A percentile compares a stretch with the other conserved stretches of the same genome.
phyloP scores from a whole-genome alignment of 768 basidiomycete genomes.

The Lentinula raphanica region DNA sequence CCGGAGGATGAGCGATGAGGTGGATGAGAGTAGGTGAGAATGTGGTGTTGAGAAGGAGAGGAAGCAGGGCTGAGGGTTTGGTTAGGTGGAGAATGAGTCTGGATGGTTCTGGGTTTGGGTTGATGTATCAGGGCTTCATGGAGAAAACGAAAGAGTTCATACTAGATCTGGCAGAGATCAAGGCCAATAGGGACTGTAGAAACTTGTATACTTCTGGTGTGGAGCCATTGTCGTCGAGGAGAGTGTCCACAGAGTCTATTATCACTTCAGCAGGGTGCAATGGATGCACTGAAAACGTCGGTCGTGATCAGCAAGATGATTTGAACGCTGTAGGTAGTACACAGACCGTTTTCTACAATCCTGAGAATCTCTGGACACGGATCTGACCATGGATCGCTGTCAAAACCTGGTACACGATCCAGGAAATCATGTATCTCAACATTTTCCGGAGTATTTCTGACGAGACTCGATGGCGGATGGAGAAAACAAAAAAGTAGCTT shows the following conservation, averaged over 20 bases:
- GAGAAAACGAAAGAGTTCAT: conserved; percentile 17
- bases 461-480: conserved; percentile 43
- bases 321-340: too few species aligned
- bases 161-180: conserved; percentile 49
- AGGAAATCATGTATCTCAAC: conserved; percentile 47
- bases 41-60: conserved; percentile 51
- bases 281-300: conserved; percentile 23
- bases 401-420: conserved; percentile 48
- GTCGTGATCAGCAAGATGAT: conserved; percentile 3
- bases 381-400: conserved; percentile 32
- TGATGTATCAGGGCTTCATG: background rate
- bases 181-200: conserved; percentile 40
- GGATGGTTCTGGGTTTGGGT: conserved; percentile 36
- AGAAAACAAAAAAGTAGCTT: conserved; percentile 53
- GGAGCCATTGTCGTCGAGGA: conserved; percentile 55
- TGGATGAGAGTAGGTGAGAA: conserved; percentile 65
- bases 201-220: conserved; percentile 46
- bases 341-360: conserved; percentile 35
- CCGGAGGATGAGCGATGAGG: conserved; percentile 64
- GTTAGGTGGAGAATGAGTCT: conserved; percentile 57
- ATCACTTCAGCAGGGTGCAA: conserved; percentile 52
- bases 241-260: conserved; percentile 69
- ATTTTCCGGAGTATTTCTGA: conserved; percentile 21
- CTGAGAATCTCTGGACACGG: conserved; percentile 32
- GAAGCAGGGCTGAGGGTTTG: conserved; percentile 42